Percentiles rank a stretch among this genome's conserved stretches.
phyloP scores from a whole-genome alignment of 2,329 filamentous ascomycete genomes.

The Cytospora paraplurivora region DNA sequence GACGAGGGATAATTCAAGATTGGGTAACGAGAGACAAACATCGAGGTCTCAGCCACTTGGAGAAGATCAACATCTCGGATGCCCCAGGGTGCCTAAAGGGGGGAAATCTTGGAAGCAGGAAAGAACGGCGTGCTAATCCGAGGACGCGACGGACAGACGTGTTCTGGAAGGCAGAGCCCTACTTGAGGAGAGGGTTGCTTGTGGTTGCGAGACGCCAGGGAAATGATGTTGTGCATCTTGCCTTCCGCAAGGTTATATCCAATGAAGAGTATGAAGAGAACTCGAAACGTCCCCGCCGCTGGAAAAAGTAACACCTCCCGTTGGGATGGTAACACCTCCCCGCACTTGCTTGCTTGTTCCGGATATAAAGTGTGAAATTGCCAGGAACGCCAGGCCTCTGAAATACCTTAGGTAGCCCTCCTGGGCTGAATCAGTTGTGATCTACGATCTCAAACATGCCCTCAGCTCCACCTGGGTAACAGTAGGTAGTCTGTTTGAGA shows the following conservation, averaged over 20 bases:
- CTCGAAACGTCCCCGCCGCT: conserved; percentile 20
- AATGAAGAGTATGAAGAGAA: conserved; percentile 4
- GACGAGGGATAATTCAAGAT: conserved; percentile 17
- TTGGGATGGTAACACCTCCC: conserved; percentile 7
- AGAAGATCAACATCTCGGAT: conserved; percentile 25
- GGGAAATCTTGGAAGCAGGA: conserved; percentile 5
- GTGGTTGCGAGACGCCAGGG: conserved; percentile 18
- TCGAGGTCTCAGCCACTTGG: conserved; percentile 8
- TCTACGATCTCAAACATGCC: conserved; percentile 7
- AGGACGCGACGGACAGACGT: conserved; percentile 19
- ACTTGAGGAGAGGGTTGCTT: conserved; percentile 6
- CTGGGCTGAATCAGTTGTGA: conserved; percentile 1
- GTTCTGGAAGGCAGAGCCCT: conserved; percentile 2
- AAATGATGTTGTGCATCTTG: conserved; percentile 18
- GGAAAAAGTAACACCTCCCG: conserved; percentile 7
- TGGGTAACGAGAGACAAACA: conserved; percentile 5
- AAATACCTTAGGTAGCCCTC: background rate
- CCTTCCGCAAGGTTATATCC: conserved; percentile 4
- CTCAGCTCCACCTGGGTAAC: background rate
- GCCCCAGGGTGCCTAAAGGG: conserved; percentile 2
- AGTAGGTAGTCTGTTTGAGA: conserved; percentile 2
- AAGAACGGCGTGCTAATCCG: conserved; percentile 8
- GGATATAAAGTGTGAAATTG: conserved; percentile 13
- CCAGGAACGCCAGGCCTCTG: conserved; percentile 12
- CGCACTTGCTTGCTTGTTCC: conserved; percentile 10